phyloP scores from a whole-genome alignment of 345 rosid genomes.

The Eucalyptus leucophloia region DNA sequence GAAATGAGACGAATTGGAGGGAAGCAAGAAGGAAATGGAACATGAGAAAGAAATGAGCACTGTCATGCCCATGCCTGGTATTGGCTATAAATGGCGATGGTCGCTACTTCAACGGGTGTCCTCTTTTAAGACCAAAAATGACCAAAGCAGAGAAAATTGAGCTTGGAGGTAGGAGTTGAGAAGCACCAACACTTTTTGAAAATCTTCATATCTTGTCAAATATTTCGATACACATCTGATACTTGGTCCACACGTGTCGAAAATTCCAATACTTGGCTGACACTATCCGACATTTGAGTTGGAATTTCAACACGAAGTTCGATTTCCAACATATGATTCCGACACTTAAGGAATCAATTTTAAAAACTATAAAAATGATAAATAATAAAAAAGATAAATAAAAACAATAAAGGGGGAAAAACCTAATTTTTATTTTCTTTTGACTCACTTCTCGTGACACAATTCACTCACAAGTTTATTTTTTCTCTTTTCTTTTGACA shows the following conservation, averaged over 20 bases:
- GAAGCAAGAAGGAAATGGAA: background rate
- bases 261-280: too few species aligned
- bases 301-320: too few species aligned
- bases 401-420: accelerated
- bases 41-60: background rate
- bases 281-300: too few species aligned
- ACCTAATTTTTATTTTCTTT: too few species aligned
- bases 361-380: accelerated
- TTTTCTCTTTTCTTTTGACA: too few species aligned
- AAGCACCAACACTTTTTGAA: accelerated
- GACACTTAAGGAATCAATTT: accelerated
- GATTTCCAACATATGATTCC: accelerated
- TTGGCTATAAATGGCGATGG: background rate
- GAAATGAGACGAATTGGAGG: background rate
- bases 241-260: accelerated
- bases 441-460: too few species aligned
- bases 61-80: background rate
- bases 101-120: background rate
- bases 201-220: too few species aligned
- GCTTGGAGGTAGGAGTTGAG: background rate
- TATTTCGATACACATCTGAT: accelerated
- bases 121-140: background rate
- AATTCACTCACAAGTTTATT: too few species aligned
- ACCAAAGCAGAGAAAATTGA: background rate
- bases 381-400: too few species aligned